These are phyloP conservation scores for Pseudocercospora crystallina DNA, from an alignment of 2,329 filamentous ascomycete genomes.

Conservation along the genomic window DNA sequence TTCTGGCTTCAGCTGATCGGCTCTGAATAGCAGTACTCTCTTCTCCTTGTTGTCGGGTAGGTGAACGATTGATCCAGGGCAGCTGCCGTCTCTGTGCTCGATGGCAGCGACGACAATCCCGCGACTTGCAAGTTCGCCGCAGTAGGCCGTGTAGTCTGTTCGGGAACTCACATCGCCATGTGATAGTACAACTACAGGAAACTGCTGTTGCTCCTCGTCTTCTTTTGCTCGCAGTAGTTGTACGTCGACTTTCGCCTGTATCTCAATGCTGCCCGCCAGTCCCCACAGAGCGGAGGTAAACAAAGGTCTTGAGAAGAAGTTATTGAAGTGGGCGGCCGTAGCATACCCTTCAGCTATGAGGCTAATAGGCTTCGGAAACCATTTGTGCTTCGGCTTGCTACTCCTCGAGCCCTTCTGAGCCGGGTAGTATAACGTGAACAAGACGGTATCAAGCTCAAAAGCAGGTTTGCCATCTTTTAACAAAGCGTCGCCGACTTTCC, in stretches of 20 bases:
- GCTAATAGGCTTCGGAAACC: conserved; percentile 44
- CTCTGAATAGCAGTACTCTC: conserved; percentile 38
- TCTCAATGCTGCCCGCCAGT: conserved; percentile 41
- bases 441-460: conserved; percentile 43
- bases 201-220: conserved; percentile 10
- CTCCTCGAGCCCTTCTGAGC: conserved; percentile 27
- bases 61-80: conserved; percentile 42
- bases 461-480: conserved; percentile 39
- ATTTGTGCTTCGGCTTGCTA: conserved; percentile 36
- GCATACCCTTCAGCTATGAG: conserved; percentile 45
- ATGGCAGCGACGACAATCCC: conserved; percentile 45
- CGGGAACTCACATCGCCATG: conserved; percentile 46
- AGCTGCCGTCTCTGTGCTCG: conserved; percentile 47
- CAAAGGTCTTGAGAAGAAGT: conserved; percentile 33
- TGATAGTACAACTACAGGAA: conserved; percentile 44
- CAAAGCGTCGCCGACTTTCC: conserved; percentile 34
- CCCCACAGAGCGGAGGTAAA: conserved; percentile 42
- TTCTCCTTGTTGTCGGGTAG: conserved; percentile 33
- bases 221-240: conserved; percentile 3
- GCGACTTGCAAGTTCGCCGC: conserved; percentile 44
- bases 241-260: conserved; percentile 43
- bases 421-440: conserved; percentile 45
- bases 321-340: conserved; percentile 37
- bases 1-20: conserved; percentile 34
- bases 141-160: conserved; percentile 45